A percentile compares a stretch with the other conserved stretches of the same genome.
These are phyloP conservation scores for Eimeria sp. DNA, from an alignment of 169 alveolate genomes.

Conservation along the genomic window DNA sequence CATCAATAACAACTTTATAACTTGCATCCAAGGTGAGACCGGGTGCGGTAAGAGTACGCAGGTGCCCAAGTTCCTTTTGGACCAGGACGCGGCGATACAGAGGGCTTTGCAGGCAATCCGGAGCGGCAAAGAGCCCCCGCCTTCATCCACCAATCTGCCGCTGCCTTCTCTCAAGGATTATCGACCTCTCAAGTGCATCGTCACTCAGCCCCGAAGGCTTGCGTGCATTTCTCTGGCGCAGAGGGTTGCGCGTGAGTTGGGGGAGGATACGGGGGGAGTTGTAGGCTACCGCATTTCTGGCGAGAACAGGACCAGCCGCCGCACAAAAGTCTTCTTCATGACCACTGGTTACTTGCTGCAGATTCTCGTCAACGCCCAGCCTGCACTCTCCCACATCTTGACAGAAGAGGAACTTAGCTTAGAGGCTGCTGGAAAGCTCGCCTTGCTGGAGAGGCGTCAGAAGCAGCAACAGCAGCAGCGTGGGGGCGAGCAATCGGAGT, in stretches of 20 bases:
- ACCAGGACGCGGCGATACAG: slow-evolving; percentile 56
- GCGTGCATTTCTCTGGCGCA: slow-evolving; percentile 84
- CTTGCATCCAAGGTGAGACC: slow-evolving; percentile 83
- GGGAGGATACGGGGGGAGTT: slow-evolving; percentile 59
- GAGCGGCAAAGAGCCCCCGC: slow-evolving; percentile 1
- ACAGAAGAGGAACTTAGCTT: slow-evolving; percentile 50
- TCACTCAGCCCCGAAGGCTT: slow-evolving; percentile 86
- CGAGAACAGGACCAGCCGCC: slow-evolving; percentile 26
- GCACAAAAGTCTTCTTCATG: slow-evolving; percentile 81
- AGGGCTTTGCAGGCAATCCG: background rate
- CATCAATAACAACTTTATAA: slow-evolving; percentile 72
- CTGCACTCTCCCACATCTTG: slow-evolving; percentile 80
- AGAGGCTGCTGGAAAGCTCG: slow-evolving; percentile 47
- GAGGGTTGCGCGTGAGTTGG: slow-evolving; percentile 82
- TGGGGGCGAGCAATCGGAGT: background rate
- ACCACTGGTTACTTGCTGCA: slow-evolving; percentile 86
- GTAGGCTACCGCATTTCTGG: slow-evolving; percentile 84
- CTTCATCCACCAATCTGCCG: background rate
- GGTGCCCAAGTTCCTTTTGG: slow-evolving; percentile 82
- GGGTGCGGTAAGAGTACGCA: slow-evolving; percentile 86
- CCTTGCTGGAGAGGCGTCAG: slow-evolving; percentile 31
- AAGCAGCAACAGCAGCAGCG: background rate
- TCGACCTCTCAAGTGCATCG: slow-evolving; percentile 62
- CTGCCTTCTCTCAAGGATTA: slow-evolving; percentile 21
- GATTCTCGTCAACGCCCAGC: slow-evolving; percentile 74